Evolutionary conservation across 2,329 filamentous ascomycete species (phyloP).

Genomic region (Xylariomycetidae sp.): DNA sequence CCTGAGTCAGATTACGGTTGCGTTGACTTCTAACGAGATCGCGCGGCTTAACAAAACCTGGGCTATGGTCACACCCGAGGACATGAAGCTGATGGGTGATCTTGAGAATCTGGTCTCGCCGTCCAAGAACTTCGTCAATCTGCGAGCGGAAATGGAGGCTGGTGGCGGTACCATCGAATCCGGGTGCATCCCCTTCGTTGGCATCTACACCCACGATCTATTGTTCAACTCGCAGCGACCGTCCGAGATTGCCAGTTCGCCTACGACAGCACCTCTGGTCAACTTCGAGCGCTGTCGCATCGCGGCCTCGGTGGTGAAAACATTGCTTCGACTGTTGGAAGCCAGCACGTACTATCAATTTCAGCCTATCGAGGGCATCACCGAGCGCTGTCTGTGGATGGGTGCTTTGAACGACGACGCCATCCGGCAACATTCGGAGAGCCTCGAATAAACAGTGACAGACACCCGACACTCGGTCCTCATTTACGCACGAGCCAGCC

Average conservation of each 20-base stretch:
- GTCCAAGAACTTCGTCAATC: slow-evolving; percentile 68
- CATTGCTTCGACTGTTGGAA: slow-evolving; percentile 70
- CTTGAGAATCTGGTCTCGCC: slow-evolving; percentile 71
- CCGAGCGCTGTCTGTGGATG: slow-evolving; percentile 81
- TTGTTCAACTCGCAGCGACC: slow-evolving; percentile 77
- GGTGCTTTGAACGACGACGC: slow-evolving; percentile 71
- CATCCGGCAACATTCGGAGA: slow-evolving; percentile 52
- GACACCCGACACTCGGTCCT: background rate
- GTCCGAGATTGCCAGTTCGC: slow-evolving; percentile 64
- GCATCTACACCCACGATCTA: slow-evolving; percentile 76
- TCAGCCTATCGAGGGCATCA: slow-evolving; percentile 67
- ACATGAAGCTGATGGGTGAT: slow-evolving; percentile 59
- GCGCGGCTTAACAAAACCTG: slow-evolving; percentile 64
- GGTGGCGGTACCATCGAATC: slow-evolving; percentile 49
- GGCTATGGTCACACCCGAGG: slow-evolving; percentile 59
- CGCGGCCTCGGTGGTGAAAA: slow-evolving; percentile 72
- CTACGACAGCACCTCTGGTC: slow-evolving; percentile 61
- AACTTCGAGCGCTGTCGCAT: slow-evolving; percentile 80
- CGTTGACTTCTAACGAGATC: slow-evolving; percentile 68
- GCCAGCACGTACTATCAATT: slow-evolving; percentile 70
- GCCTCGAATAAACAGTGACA: slow-evolving; percentile 33
- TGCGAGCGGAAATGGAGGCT: slow-evolving; percentile 75
- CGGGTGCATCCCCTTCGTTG: slow-evolving; percentile 79
- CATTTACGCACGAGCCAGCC: background rate
- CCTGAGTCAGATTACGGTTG: slow-evolving; percentile 73